Evolutionary conservation across 2,329 filamentous ascomycete genomes (phyloP), one percentile per base, ranked within the genome.

Genomic region (Botrytis pseudocinerea): DNA sequence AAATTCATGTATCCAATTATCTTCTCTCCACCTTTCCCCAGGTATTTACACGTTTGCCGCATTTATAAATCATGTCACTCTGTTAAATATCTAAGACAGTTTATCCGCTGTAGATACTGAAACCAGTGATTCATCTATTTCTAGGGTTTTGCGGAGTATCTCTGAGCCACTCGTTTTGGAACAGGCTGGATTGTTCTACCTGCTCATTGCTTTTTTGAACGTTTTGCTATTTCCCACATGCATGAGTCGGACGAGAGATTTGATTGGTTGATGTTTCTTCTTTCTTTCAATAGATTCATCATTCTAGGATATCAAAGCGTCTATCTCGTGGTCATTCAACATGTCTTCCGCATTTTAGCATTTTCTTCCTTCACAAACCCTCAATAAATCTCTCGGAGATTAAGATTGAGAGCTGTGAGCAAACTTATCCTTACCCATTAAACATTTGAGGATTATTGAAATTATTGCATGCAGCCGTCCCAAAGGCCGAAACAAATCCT

Each of bases 321-420:
- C 20, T 38, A n/a, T 51, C 0, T 14, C 32, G 32, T 38, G 32
- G 28, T 5, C 14, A 40, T 66, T 48, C 32, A n/a, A 66, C 25
- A 25, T 20, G 20, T 14, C 22, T 66, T 38, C 22, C 20, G 20
- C 32, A 48, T 35, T 35, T 35, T 35, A 65, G 28, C n/a, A 22
- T 8, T 5, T 12, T 38, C 44, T 7, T 66, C 25, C 20, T 9
- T 20, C 28, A n/a, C 7, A 51, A 51, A 38, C 22, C 16, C 22
- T 66, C 25, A 35, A 66, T 66, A 38, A 9, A 38, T n/a, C 63
- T n/a, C 28, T 66, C 44, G 63, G 63, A 38, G 28, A 38, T 48
- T 48, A 32, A 35, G 5, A 46, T 65, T 12, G 22, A 2, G 10
- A 7, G 25, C 48, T 12, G 22, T 9, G 10, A 65, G 14, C 10